Evolutionary conservation across 1,284 basidiomycete genomes (phyloP), one percentile per base, ranked within the genome.

Genomic region (Ustilago loliicola): DNA sequence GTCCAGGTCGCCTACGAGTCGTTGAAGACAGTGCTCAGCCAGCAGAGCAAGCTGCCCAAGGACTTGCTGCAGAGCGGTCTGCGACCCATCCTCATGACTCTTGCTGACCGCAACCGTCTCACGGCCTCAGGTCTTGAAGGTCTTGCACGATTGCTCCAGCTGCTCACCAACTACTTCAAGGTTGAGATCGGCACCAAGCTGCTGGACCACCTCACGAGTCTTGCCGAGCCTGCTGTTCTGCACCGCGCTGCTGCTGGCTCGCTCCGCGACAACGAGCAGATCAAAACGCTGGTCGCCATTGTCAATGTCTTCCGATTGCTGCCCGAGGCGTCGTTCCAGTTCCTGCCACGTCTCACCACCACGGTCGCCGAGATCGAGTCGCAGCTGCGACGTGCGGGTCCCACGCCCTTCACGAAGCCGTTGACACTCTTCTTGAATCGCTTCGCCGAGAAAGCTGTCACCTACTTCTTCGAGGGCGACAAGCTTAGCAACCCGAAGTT

Each of bases 111-210:
- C 47, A 95, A 96, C 85, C 91, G 94, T 32, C 89, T 99, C 32
- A 96, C 95, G 4, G 93, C 98, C n/a, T 91, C 94, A 7, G 96
- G 96, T 21, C 88, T 99, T 54, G 84, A 98, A 86, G 97, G 98
- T 5, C 89, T 99, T 27, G 96, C 97, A 15, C 91, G 96, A n/a
- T 90, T 99, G 68, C 89, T 99, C 57, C 95, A 98, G 87, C 90
- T 99, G 8, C 88, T 99, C 64, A 98, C 96, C 54, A 98, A 97
- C 86, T 99, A 99, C 88, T 99, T 99, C 92, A 99, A 99, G 87
- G 96, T 99, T 50, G 97, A 99, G 88, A 99, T 99, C 79, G 98
- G 97, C 10, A 92, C 94, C 87, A 99, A 99, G 88, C 90, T 99
- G 9, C 89, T 99, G 19, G 96, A 98, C 83, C 97, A 99, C 87